phyloP scores from a whole-genome alignment of 176 grass and related monocot species.

The Otatea glauca region DNA sequence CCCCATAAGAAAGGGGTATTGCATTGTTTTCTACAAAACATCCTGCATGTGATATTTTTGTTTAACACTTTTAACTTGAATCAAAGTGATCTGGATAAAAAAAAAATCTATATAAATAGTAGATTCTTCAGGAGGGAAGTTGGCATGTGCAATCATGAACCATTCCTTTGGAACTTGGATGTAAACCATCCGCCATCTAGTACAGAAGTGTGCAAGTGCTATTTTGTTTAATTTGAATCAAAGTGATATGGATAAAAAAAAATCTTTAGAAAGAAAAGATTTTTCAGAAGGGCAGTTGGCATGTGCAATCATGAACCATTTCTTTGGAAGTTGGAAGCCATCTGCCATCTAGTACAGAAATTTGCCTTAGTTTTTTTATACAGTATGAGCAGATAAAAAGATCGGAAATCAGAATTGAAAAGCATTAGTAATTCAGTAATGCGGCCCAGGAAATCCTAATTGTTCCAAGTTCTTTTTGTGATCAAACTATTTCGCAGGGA shows the following conservation, averaged over 20 bases:
- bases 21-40: not conserved
- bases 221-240: not conserved
- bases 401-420: not conserved
- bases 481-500: no score
- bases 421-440: not conserved
- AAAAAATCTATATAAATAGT: not conserved
- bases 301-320: not conserved
- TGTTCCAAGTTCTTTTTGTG: no score
- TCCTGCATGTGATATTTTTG: not conserved
- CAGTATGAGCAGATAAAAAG: not conserved
- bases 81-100: not conserved
- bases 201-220: not conserved
- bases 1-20: not conserved
- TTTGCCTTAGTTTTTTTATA: not conserved
- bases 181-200: not conserved
- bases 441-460: no score
- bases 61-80: not conserved
- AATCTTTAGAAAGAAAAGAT: not conserved
- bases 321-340: not conserved
- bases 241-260: not conserved
- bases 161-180: not conserved
- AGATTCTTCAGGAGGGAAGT: not conserved
- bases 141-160: not conserved
- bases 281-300: no score
- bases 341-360: not conserved